Conservation (phyloP, 2,329 filamentous ascomycete genomes). For the Thielaviopsis punctulata region DNA sequence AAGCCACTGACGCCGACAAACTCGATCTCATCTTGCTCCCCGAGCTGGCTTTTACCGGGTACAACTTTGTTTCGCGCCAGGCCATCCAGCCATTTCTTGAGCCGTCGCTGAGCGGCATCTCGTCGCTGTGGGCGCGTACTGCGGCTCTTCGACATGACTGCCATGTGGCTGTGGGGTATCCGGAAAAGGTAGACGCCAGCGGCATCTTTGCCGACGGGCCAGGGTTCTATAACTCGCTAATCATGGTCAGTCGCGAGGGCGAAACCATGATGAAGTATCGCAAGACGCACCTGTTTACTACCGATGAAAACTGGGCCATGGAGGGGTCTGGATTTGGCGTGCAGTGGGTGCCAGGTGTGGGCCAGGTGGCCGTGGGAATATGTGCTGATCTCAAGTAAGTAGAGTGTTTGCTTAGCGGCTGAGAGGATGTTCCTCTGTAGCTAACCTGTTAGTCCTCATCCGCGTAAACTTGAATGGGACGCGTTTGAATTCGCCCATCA, state of each 20-base stretch:
- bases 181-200: conserved; percentile 43
- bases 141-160: conserved; percentile 50
- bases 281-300: conserved; percentile 39
- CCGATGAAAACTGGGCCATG: conserved; percentile 40
- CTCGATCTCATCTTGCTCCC: conserved; percentile 54
- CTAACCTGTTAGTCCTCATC: conserved; percentile 24
- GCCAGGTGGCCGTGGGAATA: conserved; percentile 39
- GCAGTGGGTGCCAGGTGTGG: conserved; percentile 28
- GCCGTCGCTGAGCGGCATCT: conserved; percentile 44
- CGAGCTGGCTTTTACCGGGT: conserved; percentile 62
- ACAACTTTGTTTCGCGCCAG: conserved; percentile 56
- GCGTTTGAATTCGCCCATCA: conserved; percentile 33
- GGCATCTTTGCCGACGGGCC: conserved; percentile 31
- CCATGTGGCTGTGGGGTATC: conserved; percentile 55
- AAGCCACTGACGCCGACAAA: conserved; percentile 6
- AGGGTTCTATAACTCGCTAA: conserved; percentile 36
- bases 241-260: conserved; percentile 40
- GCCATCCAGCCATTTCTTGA: conserved; percentile 57
- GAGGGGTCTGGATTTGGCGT: conserved; percentile 36
- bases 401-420: no score
- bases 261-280: conserved; percentile 44
- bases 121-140: conserved; percentile 52
- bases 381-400: conserved; percentile 49
- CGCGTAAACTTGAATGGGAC: conserved; percentile 23
- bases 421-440: no score